Percentiles rank a stretch among this genome's conserved stretches.
Evolutionary conservation across 1,284 basidiomycete species (phyloP).

Genomic region (Lentinus polychrous): DNA sequence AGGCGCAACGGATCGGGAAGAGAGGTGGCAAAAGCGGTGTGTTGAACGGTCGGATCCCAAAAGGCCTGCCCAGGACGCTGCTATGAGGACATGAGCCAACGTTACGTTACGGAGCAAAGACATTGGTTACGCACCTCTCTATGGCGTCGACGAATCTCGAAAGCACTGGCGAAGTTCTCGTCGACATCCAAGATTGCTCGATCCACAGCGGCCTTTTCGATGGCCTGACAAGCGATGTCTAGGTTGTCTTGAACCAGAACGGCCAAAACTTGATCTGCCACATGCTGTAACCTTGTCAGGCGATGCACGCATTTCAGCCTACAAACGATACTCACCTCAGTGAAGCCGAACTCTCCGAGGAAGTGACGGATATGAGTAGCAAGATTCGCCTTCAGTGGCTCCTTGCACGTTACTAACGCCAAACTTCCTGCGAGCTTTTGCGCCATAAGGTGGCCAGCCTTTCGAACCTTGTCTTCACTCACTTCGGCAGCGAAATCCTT

Average conservation of each 20-base stretch:
- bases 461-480: slow-evolving; percentile 86
- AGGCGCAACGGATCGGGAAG: slow-evolving; percentile 90
- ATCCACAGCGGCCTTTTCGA: slow-evolving; percentile 98
- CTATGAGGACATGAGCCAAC: slow-evolving; percentile 23
- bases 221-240: slow-evolving; percentile 89
- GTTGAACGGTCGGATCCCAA: slow-evolving; percentile 77
- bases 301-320: slow-evolving; percentile 1
- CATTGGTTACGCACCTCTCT: slow-evolving; percentile 54
- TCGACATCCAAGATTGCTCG: slow-evolving; percentile 94
- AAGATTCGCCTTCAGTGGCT: slow-evolving; percentile 91
- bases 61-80: slow-evolving; percentile 70
- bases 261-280: slow-evolving; percentile 66
- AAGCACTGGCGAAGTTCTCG: slow-evolving; percentile 79
- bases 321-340: slow-evolving; percentile 47
- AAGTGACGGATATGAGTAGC: slow-evolving; percentile 83
- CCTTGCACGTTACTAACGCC: slow-evolving; percentile 97
- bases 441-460: slow-evolving; percentile 94
- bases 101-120: neutral
- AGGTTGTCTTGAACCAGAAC: slow-evolving; percentile 91
- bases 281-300: slow-evolving; percentile 29
- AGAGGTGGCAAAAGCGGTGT: slow-evolving; percentile 69
- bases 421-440: slow-evolving; percentile 96
- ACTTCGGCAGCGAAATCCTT: slow-evolving; percentile 97
- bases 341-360: slow-evolving; percentile 81
- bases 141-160: slow-evolving; percentile 82